Conservation (phyloP, 768 basidiomycete species). For the Auricularia heimuer region DNA sequence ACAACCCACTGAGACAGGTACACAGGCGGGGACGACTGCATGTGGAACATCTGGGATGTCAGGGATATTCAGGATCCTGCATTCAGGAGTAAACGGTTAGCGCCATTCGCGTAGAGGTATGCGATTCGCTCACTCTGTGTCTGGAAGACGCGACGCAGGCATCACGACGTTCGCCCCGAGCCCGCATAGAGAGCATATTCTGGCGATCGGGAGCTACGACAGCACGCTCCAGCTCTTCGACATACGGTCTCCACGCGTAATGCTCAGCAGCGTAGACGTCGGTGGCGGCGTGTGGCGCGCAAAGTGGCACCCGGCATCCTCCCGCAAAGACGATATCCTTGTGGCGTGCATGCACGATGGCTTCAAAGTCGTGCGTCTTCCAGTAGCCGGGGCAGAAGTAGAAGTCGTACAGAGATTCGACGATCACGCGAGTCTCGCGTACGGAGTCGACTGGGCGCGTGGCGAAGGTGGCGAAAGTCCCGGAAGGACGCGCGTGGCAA, state of each 20-base stretch:
- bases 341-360: slow-evolving; percentile 99
- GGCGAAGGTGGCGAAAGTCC: slow-evolving; percentile 14
- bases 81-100: slow-evolving; percentile 65
- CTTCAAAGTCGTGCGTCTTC: slow-evolving; percentile 70
- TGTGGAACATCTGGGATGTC: slow-evolving; percentile 85
- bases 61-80: slow-evolving; percentile 54
- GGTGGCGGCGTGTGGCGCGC: slow-evolving; percentile 95
- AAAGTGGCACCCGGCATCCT: slow-evolving; percentile 80
- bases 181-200: slow-evolving; percentile 64
- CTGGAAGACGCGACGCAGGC: slow-evolving; percentile 75
- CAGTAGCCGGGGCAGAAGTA: slow-evolving; percentile 15
- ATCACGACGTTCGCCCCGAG: slow-evolving; percentile 85
- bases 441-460: slow-evolving; percentile 86
- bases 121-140: no score
- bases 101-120: background rate
- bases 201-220: slow-evolving; percentile 95
- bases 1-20: no score
- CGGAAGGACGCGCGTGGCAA: slow-evolving; percentile 52
- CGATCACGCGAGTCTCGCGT: slow-evolving; percentile 73
- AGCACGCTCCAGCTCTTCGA: slow-evolving; percentile 75
- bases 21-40: slow-evolving; percentile 75
- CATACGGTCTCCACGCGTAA: slow-evolving; percentile 49
- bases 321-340: slow-evolving; percentile 64
- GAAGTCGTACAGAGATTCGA: slow-evolving; percentile 50
- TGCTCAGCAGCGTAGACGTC: slow-evolving; percentile 52